Percentiles rank a stretch among this genome's conserved stretches.
Conservation (phyloP, 2,329 filamentous ascomycete genomes). For the Penicillium sp. region DNA sequence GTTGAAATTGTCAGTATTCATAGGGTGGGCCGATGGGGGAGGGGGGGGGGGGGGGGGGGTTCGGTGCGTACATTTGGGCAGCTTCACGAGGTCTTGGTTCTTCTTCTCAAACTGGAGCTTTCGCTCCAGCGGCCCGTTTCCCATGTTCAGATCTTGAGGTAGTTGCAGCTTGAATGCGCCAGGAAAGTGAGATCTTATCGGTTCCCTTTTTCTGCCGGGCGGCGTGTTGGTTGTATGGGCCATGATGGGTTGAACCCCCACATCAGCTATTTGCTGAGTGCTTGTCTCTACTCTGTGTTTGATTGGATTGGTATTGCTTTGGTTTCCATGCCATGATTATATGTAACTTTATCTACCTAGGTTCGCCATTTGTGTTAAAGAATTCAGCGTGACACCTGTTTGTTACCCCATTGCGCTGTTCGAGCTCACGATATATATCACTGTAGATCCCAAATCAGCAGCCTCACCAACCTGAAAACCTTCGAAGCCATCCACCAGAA, state of each 20-base stretch:
- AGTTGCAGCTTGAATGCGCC: not conserved
- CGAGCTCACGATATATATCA: no score
- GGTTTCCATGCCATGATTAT: no score
- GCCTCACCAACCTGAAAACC: no score
- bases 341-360: no score
- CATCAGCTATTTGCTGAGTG: no score
- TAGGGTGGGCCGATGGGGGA: constrained; percentile 2
- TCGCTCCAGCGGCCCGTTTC: constrained; percentile 23
- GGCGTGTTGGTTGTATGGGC: not conserved
- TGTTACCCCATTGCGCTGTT: no score
- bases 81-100: constrained; percentile 35
- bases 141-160: constrained; percentile 14
- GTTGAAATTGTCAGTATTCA: constrained; percentile 6
- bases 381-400: no score
- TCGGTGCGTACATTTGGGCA: constrained; percentile 38
- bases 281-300: no score
- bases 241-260: not conserved
- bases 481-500: no score
- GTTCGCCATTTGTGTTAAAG: no score
- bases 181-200: constrained; percentile 10
- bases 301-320: no score
- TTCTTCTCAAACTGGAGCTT: constrained; percentile 41
- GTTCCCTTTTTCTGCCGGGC: constrained; percentile 17
- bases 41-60: not conserved
- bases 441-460: no score